These are phyloP conservation scores for Talaromyces sp. DNA, from an alignment of 2,329 filamentous ascomycete species.

Conservation along the genomic window DNA sequence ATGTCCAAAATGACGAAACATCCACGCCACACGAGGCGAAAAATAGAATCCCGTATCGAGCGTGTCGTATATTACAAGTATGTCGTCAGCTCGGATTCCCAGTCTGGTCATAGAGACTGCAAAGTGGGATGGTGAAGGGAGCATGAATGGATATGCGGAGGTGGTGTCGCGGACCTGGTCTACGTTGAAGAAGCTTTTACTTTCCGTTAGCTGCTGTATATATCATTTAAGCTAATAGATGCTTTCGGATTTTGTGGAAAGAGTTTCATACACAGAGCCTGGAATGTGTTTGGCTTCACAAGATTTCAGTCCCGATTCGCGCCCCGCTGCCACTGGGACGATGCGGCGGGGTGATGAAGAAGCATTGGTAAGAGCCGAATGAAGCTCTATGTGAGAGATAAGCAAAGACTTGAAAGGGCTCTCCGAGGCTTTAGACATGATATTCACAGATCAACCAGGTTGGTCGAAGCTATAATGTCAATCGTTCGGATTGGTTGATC, in stretches of 20 bases:
- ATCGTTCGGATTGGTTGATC: background rate
- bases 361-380: background rate
- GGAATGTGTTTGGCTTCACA: conserved; percentile 24
- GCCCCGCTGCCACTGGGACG: conserved; percentile 26
- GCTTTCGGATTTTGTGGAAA: background rate
- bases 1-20: conserved; percentile 28
- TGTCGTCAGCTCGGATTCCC: conserved; percentile 23
- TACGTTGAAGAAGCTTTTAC: conserved; percentile 30
- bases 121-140: conserved; percentile 26
- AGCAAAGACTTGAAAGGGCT: conserved; percentile 1
- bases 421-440: background rate
- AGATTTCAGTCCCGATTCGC: conserved; percentile 16
- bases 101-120: conserved; percentile 21
- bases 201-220: background rate
- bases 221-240: too few species aligned
- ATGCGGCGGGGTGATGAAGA: conserved; percentile 20
- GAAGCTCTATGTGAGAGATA: conserved; percentile 6
- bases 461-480: background rate
- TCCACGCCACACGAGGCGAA: conserved; percentile 30
- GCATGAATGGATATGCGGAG: conserved; percentile 29
- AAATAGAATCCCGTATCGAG: conserved; percentile 28
- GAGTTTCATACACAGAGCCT: conserved; percentile 22
- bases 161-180: conserved; percentile 23
- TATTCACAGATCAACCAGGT: background rate
- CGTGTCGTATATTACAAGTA: conserved; percentile 30